Base-by-base conservation (phyloP, 192 early-diverging fungal species). In the Chytriomyces confervae region DNA sequence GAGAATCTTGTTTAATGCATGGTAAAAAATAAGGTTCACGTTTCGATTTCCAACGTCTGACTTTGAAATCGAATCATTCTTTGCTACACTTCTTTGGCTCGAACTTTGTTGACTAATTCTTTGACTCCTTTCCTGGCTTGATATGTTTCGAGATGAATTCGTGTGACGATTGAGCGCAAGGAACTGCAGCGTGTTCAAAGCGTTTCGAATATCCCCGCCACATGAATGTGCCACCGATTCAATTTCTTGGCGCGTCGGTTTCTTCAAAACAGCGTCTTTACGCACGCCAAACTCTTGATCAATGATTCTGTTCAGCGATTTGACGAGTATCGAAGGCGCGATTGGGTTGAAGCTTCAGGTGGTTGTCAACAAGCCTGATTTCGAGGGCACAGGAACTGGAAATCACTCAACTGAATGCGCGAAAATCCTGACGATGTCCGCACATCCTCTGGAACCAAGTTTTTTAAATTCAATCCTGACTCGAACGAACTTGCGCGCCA, bases 161-260 rank as follows among this genome's bases (percentile, higher is more conserved):
- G 36, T 3, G 36, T 36, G 36, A 36, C 36, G 53, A 69, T 50
- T 43, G 8, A 79, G 50, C 10, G 74, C 16, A 7, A 77, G 53
- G 67, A 86, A 86, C 62, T 86, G 85, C 60, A 86, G 47, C 16
- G 85, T 66, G 68, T 86, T 86, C 24, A 86, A 45, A 3, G 85
- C 85, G 53, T 79, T 81, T 20, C 85, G 80, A 43, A 86, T 81
- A 73, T 86, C 85, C 5, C 85, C 85, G 9, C 66, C 80, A 61
- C 80, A 79, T 9, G 78, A 43, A 45, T 64, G 24, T 23, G 76
- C 82, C 53, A 86, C 77, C 5, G 50, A 24, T 24, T 84, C 82
- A 16, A 86, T 64, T 6, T 47, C 7, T 7, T 13, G 62, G 44
- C 70, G 69, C 43, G 76, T 69, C 23, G 75, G 75, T 51, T 67